A percentile compares a stretch with the other conserved stretches of the same genome.
phyloP scores from a whole-genome alignment of 1,284 basidiomycete species.

The Irpex sp. region DNA sequence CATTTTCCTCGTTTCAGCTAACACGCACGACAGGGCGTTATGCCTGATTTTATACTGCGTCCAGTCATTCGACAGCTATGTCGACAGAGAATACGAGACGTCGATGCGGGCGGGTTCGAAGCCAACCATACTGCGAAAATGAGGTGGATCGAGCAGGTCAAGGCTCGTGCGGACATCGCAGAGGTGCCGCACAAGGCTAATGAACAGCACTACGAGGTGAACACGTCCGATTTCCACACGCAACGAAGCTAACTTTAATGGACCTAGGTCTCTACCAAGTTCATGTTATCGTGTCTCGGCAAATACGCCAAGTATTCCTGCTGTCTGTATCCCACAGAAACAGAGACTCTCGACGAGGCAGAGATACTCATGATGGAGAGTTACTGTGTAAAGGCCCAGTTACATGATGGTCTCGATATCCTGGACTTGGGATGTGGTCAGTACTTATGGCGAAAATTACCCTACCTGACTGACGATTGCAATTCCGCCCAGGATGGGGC shows the following conservation, averaged over 20 bases:
- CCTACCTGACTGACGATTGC: neutral
- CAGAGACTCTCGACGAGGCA: slow-evolving; percentile 62
- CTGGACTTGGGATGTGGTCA: slow-evolving; percentile 71
- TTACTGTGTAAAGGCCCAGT: slow-evolving; percentile 64
- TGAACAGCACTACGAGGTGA: slow-evolving; percentile 74
- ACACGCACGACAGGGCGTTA: slow-evolving; percentile 35
- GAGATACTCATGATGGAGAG: slow-evolving; percentile 67
- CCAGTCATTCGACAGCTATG: slow-evolving; percentile 55
- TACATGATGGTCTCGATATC: slow-evolving; percentile 62
- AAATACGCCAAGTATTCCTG: slow-evolving; percentile 65
- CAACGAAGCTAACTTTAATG: neutral
- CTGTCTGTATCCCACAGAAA: slow-evolving; percentile 66
- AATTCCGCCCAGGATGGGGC: slow-evolving; percentile 52
- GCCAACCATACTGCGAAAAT: slow-evolving; percentile 66
- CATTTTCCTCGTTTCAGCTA: neutral
- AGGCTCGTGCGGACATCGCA: slow-evolving; percentile 52
- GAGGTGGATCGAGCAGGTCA: slow-evolving; percentile 52
- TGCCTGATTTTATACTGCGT: slow-evolving; percentile 62
- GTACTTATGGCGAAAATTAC: slow-evolving; percentile 9
- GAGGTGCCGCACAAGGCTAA: slow-evolving; percentile 70
- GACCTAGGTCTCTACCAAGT: slow-evolving; percentile 55
- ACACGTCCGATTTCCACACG: slow-evolving; percentile 6
- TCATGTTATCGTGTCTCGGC: slow-evolving; percentile 62
- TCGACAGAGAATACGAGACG: slow-evolving; percentile 55
- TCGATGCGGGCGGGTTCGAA: slow-evolving; percentile 55